Conservation (phyloP, 2,329 filamentous ascomycete species). For the Aspergillus neotritici region DNA sequence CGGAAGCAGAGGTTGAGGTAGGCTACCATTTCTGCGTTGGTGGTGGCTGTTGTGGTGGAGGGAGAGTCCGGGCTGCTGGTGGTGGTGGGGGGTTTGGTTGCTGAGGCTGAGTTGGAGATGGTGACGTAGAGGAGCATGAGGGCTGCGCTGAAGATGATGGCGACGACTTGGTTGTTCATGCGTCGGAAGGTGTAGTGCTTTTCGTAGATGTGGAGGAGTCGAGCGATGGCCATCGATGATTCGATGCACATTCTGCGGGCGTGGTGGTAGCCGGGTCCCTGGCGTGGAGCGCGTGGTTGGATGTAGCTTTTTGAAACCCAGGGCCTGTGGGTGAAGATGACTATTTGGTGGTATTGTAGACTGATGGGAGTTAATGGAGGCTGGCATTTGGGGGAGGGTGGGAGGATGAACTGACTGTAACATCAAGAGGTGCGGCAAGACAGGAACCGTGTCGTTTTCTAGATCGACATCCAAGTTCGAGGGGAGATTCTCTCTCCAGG, state of each 20-base stretch:
- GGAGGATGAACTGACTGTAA: conserved; percentile 29
- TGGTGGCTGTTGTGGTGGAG: conserved; percentile 17
- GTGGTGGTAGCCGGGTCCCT: conserved; percentile 41
- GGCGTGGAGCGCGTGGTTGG: conserved; percentile 36
- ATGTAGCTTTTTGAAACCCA: conserved; percentile 41
- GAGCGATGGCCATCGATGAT: conserved; percentile 37
- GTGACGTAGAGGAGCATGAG: conserved; percentile 38
- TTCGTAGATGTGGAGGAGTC: conserved; percentile 38
- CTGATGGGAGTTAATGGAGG: conserved; percentile 16
- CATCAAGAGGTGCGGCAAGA: conserved; percentile 38
- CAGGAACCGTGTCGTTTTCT: conserved; percentile 27
- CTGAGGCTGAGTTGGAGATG: conserved; percentile 26
- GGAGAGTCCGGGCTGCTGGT: conserved; percentile 18
- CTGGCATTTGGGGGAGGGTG: no score
- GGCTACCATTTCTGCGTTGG: conserved; percentile 29
- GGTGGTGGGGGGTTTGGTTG: conserved; percentile 10
- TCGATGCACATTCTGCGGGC: conserved; percentile 42
- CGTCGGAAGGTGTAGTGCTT: conserved; percentile 38
- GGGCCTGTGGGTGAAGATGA: conserved; percentile 42
- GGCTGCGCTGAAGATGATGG: conserved; percentile 42
- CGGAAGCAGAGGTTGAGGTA: conserved; percentile 40
- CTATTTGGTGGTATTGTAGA: conserved; percentile 42
- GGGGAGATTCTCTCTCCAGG: conserved; percentile 39
- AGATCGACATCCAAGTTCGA: conserved; percentile 33
- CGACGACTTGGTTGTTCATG: conserved; percentile 42